Conservation (phyloP, 306 rosid genomes). For the Styphnolobium japonicum region DNA sequence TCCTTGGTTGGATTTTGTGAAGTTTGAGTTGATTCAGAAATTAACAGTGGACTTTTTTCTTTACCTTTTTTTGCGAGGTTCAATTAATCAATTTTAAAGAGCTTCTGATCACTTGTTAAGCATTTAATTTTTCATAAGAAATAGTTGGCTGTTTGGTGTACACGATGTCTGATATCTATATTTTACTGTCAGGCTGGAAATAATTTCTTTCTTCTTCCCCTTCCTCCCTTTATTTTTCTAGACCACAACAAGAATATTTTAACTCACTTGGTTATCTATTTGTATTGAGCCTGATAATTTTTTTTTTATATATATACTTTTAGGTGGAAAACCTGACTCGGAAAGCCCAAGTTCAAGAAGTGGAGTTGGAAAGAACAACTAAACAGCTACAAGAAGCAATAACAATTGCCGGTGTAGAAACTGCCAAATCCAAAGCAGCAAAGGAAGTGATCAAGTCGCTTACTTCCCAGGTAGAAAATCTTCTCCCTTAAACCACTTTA, state of each 20-base stretch:
- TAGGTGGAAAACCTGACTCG: conserved; percentile 91
- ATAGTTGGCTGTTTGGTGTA: not conserved
- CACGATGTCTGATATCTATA: not conserved
- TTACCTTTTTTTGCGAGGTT: not conserved
- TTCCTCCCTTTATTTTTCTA: not conserved
- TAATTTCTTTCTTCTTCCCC: not conserved
- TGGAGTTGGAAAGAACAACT: conserved; percentile 87
- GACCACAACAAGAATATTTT: not conserved
- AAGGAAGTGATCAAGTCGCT: conserved; percentile 98
- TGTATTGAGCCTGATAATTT: conserved; percentile 20
- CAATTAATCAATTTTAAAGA: not conserved
- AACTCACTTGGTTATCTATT: conserved; percentile 21
- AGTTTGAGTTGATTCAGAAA: not conserved
- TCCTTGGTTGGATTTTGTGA: not conserved
- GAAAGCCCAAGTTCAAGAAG: conserved; percentile 84
- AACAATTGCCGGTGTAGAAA: conserved; percentile 87
- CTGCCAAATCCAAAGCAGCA: conserved; percentile 89
- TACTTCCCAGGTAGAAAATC: conserved; percentile 75
- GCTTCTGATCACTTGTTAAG: not conserved
- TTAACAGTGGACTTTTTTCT: not conserved
- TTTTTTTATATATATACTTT: not conserved
- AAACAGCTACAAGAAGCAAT: conserved; percentile 93
- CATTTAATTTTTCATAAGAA: too few relatives aligned
- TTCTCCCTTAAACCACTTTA: not conserved
- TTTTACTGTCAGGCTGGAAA: conserved; percentile 3